Evolutionary conservation across 306 rosid species (phyloP).

Genomic region (Boehmeria nivea): DNA sequence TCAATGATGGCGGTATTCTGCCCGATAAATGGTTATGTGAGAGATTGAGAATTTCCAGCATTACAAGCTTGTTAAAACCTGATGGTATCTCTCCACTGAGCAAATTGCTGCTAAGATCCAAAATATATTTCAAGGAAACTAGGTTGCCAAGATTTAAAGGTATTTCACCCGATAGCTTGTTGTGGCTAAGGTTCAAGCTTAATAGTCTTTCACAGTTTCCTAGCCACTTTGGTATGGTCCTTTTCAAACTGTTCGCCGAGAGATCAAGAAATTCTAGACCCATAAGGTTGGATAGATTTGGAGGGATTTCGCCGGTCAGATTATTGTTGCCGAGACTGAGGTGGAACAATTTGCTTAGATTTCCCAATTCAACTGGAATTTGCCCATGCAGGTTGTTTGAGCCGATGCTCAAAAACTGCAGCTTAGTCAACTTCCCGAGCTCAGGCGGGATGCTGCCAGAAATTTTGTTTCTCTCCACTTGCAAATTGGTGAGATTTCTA

Average conservation of each 20-base stretch:
- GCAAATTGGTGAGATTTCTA: conserved; percentile 33
- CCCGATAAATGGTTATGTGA: conserved; percentile 54
- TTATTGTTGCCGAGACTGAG: conserved; percentile 40
- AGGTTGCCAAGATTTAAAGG: conserved; percentile 52
- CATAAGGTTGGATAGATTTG: conserved; percentile 21
- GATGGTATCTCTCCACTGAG: conserved; percentile 41
- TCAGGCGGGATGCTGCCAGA: conserved; percentile 48
- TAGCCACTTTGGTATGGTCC: conserved; percentile 43
- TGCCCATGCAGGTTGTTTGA: conserved; percentile 38
- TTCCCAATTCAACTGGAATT: conserved; percentile 47
- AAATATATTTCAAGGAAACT: conserved; percentile 20
- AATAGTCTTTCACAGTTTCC: conserved; percentile 18
- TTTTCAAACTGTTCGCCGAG: conserved; percentile 38
- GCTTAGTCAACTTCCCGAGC: conserved; percentile 30
- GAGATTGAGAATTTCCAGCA: conserved; percentile 40
- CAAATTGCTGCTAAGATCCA: conserved; percentile 57
- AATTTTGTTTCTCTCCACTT: conserved; percentile 41
- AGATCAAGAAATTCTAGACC: conserved; percentile 31
- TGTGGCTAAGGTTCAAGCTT: conserved; percentile 48
- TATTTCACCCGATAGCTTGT: conserved; percentile 35
- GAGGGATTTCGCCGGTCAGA: conserved; percentile 42
- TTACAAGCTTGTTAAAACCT: conserved; percentile 29
- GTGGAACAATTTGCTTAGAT: conserved; percentile 18
- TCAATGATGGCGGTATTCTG: conserved; percentile 33
- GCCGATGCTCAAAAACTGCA: conserved; percentile 24